These are phyloP conservation scores for Dactylellina parvicollis DNA, from an alignment of 2,329 filamentous ascomycete species.

Conservation along the genomic window DNA sequence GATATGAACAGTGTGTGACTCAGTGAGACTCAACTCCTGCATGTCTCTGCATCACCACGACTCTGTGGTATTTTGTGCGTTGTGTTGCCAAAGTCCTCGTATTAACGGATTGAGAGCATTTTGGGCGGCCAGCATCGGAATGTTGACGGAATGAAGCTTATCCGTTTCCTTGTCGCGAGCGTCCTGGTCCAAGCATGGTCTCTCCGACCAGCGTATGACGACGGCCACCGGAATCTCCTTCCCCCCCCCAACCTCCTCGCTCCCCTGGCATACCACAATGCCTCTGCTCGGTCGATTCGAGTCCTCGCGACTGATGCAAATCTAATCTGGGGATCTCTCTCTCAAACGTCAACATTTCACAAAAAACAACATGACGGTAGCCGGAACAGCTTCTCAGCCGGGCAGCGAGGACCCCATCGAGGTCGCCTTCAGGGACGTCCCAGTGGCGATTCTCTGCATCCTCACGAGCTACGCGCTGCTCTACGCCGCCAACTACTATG, in stretches of 20 bases:
- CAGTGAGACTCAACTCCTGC: no score
- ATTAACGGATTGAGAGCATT: background rate
- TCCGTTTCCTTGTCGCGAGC: constrained; percentile 11
- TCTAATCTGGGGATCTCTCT: background rate
- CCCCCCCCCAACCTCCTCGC: background rate
- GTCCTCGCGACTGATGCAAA: constrained; percentile 16
- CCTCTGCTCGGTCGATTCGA: background rate
- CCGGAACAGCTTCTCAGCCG: constrained; percentile 38
- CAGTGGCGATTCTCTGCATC: constrained; percentile 34
- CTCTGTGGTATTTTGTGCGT: constrained; percentile 50
- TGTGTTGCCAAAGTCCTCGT: no score
- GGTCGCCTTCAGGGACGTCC: constrained; percentile 44
- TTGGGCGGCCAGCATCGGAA: constrained; percentile 14
- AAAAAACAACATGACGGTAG: constrained; percentile 33
- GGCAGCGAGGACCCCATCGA: constrained; percentile 41
- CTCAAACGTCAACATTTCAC: background rate
- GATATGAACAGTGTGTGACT: no score
- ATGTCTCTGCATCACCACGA: no score
- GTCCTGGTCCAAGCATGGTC: background rate
- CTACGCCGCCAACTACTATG: constrained; percentile 36
- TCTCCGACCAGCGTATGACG: background rate
- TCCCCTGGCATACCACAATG: constrained; percentile 3
- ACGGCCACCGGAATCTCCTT: background rate
- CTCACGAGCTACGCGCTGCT: constrained; percentile 28
- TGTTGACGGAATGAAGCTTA: constrained; percentile 20